Percentiles rank a stretch among this genome's conserved stretches.
Evolutionary conservation across 2,329 filamentous ascomycete genomes (phyloP).

Genomic region (Trichoderma oligosporum): DNA sequence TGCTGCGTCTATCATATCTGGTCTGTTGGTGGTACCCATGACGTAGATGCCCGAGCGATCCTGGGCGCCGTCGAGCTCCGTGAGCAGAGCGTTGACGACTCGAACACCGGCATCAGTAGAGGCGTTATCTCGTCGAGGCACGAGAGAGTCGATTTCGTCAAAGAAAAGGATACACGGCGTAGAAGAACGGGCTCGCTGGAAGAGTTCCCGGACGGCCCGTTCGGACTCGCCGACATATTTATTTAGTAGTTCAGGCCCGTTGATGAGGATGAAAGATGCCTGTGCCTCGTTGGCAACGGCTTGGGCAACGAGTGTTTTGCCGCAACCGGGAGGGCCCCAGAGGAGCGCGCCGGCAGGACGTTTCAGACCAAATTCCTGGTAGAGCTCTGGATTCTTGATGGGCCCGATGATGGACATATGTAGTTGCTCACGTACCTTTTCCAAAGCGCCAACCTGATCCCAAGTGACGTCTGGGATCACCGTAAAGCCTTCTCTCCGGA

Average conservation of each 20-base stretch:
- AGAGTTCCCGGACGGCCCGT: constrained; percentile 86
- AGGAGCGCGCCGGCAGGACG: constrained; percentile 84
- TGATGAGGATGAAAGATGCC: constrained; percentile 97
- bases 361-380: constrained; percentile 71
- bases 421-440: constrained; percentile 74
- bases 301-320: constrained; percentile 93
- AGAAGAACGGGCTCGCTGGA: constrained; percentile 78
- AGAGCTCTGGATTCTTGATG: constrained; percentile 77
- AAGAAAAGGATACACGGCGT: constrained; percentile 96
- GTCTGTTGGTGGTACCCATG: constrained; percentile 89
- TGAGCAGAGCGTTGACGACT: constrained; percentile 91
- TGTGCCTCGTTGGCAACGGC: constrained; percentile 93
- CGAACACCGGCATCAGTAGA: constrained; percentile 79
- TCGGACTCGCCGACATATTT: constrained; percentile 98
- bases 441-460: constrained; percentile 83
- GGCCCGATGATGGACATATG: constrained; percentile 83
- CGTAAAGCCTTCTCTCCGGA: constrained; percentile 84
- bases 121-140: constrained; percentile 74
- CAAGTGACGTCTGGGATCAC: constrained; percentile 92
- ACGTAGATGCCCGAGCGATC: constrained; percentile 84
- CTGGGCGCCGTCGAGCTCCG: constrained; percentile 84
- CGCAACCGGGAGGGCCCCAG: constrained; percentile 95
- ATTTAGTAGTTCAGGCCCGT: constrained; percentile 92
- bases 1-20: constrained; percentile 93
- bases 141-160: constrained; percentile 91